These are phyloP conservation scores for Sporothrix brasiliensis DNA, from an alignment of 2,329 filamentous ascomycete genomes.

Conservation along the genomic window DNA sequence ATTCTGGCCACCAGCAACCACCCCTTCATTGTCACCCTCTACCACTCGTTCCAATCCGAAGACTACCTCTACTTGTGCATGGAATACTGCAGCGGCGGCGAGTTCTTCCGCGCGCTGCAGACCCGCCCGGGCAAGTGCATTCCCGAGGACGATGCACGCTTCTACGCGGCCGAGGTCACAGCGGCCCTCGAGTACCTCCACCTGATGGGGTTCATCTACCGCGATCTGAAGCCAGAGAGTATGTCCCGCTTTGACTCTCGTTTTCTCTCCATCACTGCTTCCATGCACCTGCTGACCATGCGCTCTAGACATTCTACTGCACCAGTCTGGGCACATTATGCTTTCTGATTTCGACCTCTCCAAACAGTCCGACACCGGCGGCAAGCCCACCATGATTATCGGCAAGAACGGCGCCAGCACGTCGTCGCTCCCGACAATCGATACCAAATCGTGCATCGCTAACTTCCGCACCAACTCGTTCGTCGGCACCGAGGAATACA, in stretches of 20 bases:
- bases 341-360: slow-evolving; percentile 97
- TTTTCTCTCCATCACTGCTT: not conserved
- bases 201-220: slow-evolving; percentile 98
- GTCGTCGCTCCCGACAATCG: slow-evolving; percentile 89
- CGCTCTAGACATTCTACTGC: slow-evolving; percentile 83
- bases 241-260: slow-evolving; percentile 43
- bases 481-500: slow-evolving; percentile 98
- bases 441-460: slow-evolving; percentile 96
- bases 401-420: slow-evolving; percentile 85
- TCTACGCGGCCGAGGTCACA: slow-evolving; percentile 97
- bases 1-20: slow-evolving; percentile 98
- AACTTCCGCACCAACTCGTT: slow-evolving; percentile 99
- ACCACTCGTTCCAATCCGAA: slow-evolving; percentile 98
- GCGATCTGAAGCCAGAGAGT: slow-evolving; percentile 98
- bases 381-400: slow-evolving; percentile 96
- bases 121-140: slow-evolving; percentile 97
- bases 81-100: slow-evolving; percentile 98
- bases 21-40: slow-evolving; percentile 96
- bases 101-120: slow-evolving; percentile 96
- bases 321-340: slow-evolving; percentile 99
- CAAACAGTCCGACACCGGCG: slow-evolving; percentile 94
- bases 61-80: slow-evolving; percentile 99
- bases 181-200: slow-evolving; percentile 95
- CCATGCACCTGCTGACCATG: not conserved
- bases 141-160: slow-evolving; percentile 91